Evolutionary conservation across 2,329 filamentous ascomycete species (phyloP).

Genomic region (Colletotrichum phormii): DNA sequence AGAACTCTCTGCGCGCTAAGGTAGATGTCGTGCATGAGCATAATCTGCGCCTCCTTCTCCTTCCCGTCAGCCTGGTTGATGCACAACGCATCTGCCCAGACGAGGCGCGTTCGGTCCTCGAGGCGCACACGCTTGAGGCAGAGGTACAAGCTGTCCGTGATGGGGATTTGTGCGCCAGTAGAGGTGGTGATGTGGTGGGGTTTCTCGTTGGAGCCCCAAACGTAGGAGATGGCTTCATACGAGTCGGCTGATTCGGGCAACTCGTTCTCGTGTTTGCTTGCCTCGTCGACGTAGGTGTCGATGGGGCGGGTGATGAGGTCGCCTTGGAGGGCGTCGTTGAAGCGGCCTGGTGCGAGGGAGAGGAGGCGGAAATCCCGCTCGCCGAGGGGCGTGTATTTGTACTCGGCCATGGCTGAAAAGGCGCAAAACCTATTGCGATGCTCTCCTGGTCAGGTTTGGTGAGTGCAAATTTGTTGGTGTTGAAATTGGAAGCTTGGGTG

Average conservation of each 20-base stretch:
- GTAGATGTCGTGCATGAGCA: slow-evolving; percentile 39
- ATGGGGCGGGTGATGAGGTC: slow-evolving; percentile 17
- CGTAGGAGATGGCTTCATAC: slow-evolving; percentile 38
- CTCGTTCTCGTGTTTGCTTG: slow-evolving; percentile 21
- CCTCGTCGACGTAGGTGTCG: slow-evolving; percentile 31
- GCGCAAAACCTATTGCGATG: neutral
- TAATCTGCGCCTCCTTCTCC: slow-evolving; percentile 38
- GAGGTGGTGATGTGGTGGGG: slow-evolving; percentile 15
- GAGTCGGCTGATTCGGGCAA: slow-evolving; percentile 12
- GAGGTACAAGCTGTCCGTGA: slow-evolving; percentile 28
- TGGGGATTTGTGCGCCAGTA: slow-evolving; percentile 8
- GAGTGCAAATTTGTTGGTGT: neutral
- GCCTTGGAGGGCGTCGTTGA: slow-evolving; percentile 20
- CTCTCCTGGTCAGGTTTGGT: neutral
- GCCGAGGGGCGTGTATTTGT: slow-evolving; percentile 11
- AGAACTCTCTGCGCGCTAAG: slow-evolving; percentile 39
- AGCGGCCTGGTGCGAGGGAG: slow-evolving; percentile 14
- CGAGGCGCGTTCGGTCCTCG: slow-evolving; percentile 12
- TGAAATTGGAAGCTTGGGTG: neutral
- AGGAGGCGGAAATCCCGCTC: slow-evolving; percentile 34
- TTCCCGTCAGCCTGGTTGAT: slow-evolving; percentile 37
- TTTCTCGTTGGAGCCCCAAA: slow-evolving; percentile 33
- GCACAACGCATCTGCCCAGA: slow-evolving; percentile 41
- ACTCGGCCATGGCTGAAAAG: slow-evolving; percentile 10
- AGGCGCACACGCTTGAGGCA: slow-evolving; percentile 33